Evolutionary conservation across 495 filamentous ascomycete genomes (phyloP).

Genomic region (Xylaria nigripes): DNA sequence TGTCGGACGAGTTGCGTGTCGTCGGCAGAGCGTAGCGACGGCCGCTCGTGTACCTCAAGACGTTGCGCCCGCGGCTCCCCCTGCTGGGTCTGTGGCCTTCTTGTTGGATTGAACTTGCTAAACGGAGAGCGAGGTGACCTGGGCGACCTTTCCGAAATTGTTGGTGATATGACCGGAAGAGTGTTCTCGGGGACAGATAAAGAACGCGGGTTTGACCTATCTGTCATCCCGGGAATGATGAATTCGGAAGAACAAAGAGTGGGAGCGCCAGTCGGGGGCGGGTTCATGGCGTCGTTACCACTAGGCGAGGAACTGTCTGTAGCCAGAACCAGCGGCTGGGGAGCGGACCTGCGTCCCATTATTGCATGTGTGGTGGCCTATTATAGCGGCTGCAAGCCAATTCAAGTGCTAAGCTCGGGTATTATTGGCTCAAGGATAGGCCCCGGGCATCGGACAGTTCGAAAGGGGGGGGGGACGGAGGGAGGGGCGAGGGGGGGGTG

Average conservation of each 20-base stretch:
- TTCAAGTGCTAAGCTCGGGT: constrained; percentile 6
- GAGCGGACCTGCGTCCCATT: constrained; percentile 48
- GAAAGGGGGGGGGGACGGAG: not conserved
- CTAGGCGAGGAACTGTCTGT: constrained; percentile 26
- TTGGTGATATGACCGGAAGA: constrained; percentile 28
- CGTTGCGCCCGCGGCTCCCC: constrained; percentile 19
- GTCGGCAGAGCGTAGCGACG: constrained; percentile 29
- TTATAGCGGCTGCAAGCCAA: constrained; percentile 7
- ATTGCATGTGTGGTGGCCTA: constrained; percentile 18
- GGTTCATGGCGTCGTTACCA: constrained; percentile 9
- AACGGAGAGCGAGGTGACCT: constrained; percentile 48
- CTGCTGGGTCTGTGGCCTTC: constrained; percentile 17
- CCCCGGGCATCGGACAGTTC: constrained; percentile 6
- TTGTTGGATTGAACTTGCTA: constrained; percentile 30
- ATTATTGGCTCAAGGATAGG: constrained; percentile 8
- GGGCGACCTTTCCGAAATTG: constrained; percentile 36
- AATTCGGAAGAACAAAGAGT: constrained; percentile 17
- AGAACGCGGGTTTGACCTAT: constrained; percentile 21
- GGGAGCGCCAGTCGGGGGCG: constrained; percentile 9
- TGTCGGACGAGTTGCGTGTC: constrained; percentile 24
- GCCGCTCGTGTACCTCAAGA: constrained; percentile 24
- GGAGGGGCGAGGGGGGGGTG: not conserved
- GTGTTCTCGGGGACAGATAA: constrained; percentile 20
- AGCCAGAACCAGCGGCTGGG: constrained; percentile 44
- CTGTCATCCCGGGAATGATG: constrained; percentile 10